phyloP scores from a whole-genome alignment of 345 rosid species.

The Psidium friedrichsthalianum region DNA sequence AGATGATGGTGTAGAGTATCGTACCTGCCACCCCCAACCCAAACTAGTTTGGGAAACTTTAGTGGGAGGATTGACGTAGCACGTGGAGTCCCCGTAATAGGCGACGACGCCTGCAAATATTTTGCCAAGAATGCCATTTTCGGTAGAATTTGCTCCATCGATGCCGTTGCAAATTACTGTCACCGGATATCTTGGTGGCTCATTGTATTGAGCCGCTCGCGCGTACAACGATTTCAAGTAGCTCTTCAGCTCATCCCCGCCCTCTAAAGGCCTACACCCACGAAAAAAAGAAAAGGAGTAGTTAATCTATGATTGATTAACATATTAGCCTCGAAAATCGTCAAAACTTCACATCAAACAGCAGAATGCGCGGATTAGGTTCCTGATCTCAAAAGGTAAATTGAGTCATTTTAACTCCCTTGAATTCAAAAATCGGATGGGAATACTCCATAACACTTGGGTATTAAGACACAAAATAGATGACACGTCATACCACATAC shows the following conservation, averaged over 20 bases:
- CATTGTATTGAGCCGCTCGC: conserved; percentile 34
- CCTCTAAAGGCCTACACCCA: conserved; percentile 8
- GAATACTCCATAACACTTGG: background rate
- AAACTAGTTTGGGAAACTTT: background rate
- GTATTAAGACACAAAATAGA: background rate
- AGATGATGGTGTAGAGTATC: background rate
- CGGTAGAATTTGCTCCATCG: conserved; percentile 3
- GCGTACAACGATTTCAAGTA: conserved; percentile 4
- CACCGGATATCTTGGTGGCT: conserved; percentile 12
- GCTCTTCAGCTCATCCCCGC: conserved; percentile 11
- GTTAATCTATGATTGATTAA: background rate
- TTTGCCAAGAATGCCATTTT: conserved; percentile 10
- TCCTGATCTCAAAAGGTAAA: background rate
- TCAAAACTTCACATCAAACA: background rate
- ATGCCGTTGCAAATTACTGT: conserved; percentile 16
- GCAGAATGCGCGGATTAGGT: background rate
- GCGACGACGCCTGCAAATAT: conserved; percentile 17
- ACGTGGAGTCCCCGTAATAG: background rate
- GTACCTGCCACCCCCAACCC: conserved; percentile 44
- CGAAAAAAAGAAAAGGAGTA: background rate
- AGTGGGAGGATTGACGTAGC: conserved; percentile 5
- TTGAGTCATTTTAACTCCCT: background rate
- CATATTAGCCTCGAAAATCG: background rate
- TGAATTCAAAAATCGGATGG: background rate
- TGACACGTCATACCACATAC: conserved; percentile 1